phyloP scores from a whole-genome alignment of 306 rosid species.

The Rosa rugosa region DNA sequence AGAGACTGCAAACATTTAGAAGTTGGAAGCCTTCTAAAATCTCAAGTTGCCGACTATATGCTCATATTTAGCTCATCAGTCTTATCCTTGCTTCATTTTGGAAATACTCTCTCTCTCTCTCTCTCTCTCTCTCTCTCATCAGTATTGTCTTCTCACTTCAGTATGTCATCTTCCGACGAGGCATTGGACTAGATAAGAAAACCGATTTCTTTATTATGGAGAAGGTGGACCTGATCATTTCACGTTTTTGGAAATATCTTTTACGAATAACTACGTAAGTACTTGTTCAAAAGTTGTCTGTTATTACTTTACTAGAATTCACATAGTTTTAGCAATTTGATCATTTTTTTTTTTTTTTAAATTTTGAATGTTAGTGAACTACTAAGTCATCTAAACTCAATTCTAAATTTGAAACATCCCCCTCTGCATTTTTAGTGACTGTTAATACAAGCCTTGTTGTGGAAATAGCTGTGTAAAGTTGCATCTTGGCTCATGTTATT shows the following conservation, averaged over 20 bases:
- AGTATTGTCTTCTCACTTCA: conserved; percentile 31
- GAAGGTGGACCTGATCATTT: conserved; percentile 89
- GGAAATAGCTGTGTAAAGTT: not conserved
- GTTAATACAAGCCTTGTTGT: not conserved
- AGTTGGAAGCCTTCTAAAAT: not conserved
- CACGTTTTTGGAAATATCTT: conserved; percentile 72
- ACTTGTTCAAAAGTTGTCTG: not conserved
- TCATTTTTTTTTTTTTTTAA: not conserved
- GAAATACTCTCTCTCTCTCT: not conserved
- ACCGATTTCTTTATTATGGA: conserved; percentile 83
- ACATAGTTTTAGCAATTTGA: no score
- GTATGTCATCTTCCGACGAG: conserved; percentile 90
- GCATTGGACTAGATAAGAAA: conserved; percentile 82
- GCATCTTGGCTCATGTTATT: conserved; percentile 7
- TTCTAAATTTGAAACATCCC: not conserved
- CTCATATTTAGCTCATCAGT: not conserved
- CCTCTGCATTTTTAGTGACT: not conserved
- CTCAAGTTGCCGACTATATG: not conserved
- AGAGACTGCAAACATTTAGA: not conserved
- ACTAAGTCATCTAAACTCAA: not conserved
- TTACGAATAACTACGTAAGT: conserved; percentile 61
- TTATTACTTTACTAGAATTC: not conserved
- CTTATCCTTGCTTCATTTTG: no score
- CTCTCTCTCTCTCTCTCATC: not conserved
- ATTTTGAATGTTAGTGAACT: not conserved